Evolutionary conservation across 2,329 filamentous ascomycete genomes (phyloP).

Genomic region (Pyrenochaeta sp.): DNA sequence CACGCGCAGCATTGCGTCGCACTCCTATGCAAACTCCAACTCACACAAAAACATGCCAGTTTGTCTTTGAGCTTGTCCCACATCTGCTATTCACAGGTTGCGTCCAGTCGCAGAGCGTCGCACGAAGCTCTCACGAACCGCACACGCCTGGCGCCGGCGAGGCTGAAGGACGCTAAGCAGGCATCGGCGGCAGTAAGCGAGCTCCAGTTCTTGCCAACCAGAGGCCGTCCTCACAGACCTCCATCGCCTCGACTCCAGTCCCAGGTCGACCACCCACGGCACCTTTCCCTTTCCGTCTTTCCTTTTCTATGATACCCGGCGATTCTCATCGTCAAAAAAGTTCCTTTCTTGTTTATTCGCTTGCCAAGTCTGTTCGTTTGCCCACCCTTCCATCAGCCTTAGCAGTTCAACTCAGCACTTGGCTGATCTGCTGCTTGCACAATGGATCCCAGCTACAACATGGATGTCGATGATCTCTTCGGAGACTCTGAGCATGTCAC

Average conservation of each 20-base stretch:
- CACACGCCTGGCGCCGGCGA: conserved; percentile 16
- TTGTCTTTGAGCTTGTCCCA: conserved; percentile 1
- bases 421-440: no score
- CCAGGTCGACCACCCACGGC: conserved; percentile 12
- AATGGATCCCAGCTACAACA: conserved; percentile 56
- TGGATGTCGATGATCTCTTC: conserved; percentile 56
- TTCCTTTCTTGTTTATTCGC: not conserved
- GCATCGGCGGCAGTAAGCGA: conserved; percentile 1
- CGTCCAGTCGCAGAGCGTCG: no score
- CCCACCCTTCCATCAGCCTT: conserved; percentile 2
- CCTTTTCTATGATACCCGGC: conserved; percentile 31
- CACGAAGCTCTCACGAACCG: conserved; percentile 30
- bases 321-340: conserved; percentile 2
- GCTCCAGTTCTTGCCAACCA: conserved; percentile 23
- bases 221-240: conserved; percentile 17
- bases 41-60: no score
- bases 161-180: conserved; percentile 15
- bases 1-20: no score
- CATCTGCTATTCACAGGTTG: no score
- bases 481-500: conserved; percentile 64
- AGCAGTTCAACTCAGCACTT: conserved; percentile 2
- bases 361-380: no score
- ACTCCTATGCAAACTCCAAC: not conserved
- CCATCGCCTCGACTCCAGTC: conserved; percentile 8
- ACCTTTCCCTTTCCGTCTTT: conserved; percentile 10